phyloP scores from a whole-genome alignment of 1,139 yeast genomes.

The Saccharomyces hybrid region DNA sequence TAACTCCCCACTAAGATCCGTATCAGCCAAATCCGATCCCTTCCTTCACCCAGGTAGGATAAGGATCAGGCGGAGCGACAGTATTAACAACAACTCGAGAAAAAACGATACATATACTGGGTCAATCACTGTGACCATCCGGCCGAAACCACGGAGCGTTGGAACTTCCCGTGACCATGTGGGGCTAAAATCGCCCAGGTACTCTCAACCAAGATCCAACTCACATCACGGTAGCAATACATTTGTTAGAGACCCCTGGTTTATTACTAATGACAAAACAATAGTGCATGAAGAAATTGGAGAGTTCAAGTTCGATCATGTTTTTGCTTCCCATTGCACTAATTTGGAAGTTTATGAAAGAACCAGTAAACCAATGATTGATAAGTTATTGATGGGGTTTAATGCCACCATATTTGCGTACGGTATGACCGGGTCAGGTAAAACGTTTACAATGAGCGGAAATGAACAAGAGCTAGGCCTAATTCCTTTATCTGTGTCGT shows the following conservation, averaged over 20 bases:
- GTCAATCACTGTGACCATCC: slow-evolving; percentile 34
- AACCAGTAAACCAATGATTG: slow-evolving; percentile 56
- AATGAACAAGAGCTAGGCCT: slow-evolving; percentile 62
- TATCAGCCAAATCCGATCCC: slow-evolving; percentile 12
- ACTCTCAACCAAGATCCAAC: slow-evolving; percentile 38
- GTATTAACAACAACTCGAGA: neutral
- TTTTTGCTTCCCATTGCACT: slow-evolving; percentile 48
- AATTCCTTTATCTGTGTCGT: slow-evolving; percentile 64
- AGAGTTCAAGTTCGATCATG: slow-evolving; percentile 67
- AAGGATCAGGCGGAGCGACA: slow-evolving; percentile 5
- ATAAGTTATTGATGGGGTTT: slow-evolving; percentile 66
- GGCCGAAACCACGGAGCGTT: slow-evolving; percentile 30
- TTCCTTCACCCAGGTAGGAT: slow-evolving; percentile 9
- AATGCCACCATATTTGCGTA: slow-evolving; percentile 90
- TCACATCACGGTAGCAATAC: neutral
- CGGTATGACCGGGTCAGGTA: slow-evolving; percentile 96
- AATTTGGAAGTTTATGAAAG: slow-evolving; percentile 57
- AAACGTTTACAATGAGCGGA: slow-evolving; percentile 78
- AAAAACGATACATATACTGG: slow-evolving; percentile 29
- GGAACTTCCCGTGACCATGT: neutral
- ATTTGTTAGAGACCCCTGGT: slow-evolving; percentile 31
- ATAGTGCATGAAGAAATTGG: slow-evolving; percentile 48
- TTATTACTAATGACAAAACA: slow-evolving; percentile 35
- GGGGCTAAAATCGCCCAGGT: slow-evolving; percentile 1
- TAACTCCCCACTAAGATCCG: slow-evolving; percentile 15